Evolutionary conservation across 78 protist species (phyloP), one percentile per base, ranked within the genome.

Genomic region (Chrysochromulina tobinii): DNA sequence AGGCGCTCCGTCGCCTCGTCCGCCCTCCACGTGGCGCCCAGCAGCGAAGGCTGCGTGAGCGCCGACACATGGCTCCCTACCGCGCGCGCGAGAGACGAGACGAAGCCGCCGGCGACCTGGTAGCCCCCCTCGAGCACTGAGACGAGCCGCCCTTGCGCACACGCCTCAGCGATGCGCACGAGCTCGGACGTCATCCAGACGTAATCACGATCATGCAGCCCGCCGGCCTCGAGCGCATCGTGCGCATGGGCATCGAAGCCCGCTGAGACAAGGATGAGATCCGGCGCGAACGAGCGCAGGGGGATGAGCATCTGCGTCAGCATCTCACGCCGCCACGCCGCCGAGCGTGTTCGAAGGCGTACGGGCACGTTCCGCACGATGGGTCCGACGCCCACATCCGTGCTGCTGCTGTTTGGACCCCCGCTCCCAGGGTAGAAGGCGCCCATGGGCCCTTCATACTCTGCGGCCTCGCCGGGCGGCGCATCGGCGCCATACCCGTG

Each of bases 221-320:
- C 58, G 58, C 79, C 79, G 51, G 79, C 79, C 53, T 69, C 79
- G 79, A 69, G 79, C 8, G 79, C 51, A 51, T 69, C 79, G 51
- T 69, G 79, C 79, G 79, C 79, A n/a, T 51, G 58, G 38, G 84
- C 84, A 58, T 75, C 84, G 84, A 75, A 75, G 27, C 84, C 84
- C 6, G 84, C 84, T 1, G 84, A 75, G 84, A 75, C 51, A 14
- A 75, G 4, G 84, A 75, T 25, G 38, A 75, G 84, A 58, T 75
- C 84, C n/a, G 84, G 84, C 25, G 21, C 23, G 58, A 51, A 50
- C 48, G 54, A 25, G 84, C 15, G 18, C 15, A 75, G 58, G n/a
- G 51, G 79, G 50, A 18, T 6, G 79, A 27, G 51, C 79, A 69
- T 11, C 79, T 69, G 6, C 64, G 12, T 7, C 64, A 59, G 64